Evolutionary conservation across 176 grass and related monocot species (phyloP), one percentile per base, ranked within the genome.

Genomic region (Bolboschoenus planiculmis): DNA sequence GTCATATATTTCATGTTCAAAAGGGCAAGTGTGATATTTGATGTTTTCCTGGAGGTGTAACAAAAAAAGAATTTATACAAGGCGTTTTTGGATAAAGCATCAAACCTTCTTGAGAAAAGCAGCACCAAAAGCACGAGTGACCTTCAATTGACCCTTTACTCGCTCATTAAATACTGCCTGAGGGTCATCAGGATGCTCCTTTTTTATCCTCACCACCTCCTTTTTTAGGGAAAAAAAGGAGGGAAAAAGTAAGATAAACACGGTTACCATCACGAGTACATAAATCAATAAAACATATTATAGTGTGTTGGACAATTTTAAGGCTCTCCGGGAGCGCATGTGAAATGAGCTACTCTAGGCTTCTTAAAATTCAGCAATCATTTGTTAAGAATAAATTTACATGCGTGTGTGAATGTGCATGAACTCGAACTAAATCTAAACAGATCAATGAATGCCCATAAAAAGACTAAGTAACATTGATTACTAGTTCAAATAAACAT

Each of bases 71-170:
- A 80, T 40, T 59, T 60, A 60, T 47, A 10, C 26, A 66, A 9
- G 24, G 14, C 40, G 30, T 29, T 27, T 56, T 13, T 43, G 30
- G 23, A 65, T 82, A 30, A 40, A 65, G 8, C 6, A 46, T 30
- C 56, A 63, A 84, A 97, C 94, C 94, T 97, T 93, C 78, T 97
- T 97, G 56, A 97, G 89, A 91, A 97, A 97, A 23, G 84, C 89
- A 30, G 94, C 91, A 83, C 94, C 94, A 97, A 97, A 97, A 85
- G 94, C 94, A 85, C 91, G 89, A 57, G 91, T 97, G 82, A 97
- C 91, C 81, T 97, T 97, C 87, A 97, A 65, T 42, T 97, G 94
- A 43, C 94, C 94, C 64, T 97, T 97, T 64, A 97, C 94, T 83
- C 94, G 91, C 78, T 88, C 94, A 85, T 97, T 97, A 54, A 90